Evolutionary conservation across 2,329 filamentous ascomycete species (phyloP).

Genomic region (Magnaporthales sp.): DNA sequence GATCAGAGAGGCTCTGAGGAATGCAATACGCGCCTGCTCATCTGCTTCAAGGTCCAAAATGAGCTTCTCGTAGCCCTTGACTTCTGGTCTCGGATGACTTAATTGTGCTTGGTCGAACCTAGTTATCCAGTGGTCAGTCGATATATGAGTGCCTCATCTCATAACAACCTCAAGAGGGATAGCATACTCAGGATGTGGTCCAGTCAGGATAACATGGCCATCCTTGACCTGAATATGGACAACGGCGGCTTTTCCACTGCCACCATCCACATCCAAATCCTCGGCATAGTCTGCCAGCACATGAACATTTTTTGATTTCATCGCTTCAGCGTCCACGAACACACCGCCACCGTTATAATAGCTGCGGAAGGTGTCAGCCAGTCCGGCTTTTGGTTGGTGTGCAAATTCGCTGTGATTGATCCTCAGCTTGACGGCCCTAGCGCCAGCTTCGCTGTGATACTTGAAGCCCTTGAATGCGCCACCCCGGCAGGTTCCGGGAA

Average conservation of each 20-base stretch:
- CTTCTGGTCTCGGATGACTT: slow-evolving; percentile 48
- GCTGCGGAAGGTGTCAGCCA: slow-evolving; percentile 56
- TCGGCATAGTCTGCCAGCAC: slow-evolving; percentile 75
- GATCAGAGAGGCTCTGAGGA: slow-evolving; percentile 68
- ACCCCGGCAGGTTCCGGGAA: slow-evolving; percentile 76
- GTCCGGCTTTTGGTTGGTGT: slow-evolving; percentile 23
- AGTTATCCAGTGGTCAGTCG: background rate
- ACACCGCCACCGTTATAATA: slow-evolving; percentile 96
- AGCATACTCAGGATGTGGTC: slow-evolving; percentile 79
- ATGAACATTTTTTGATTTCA: slow-evolving; percentile 59
- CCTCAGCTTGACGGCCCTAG: slow-evolving; percentile 59
- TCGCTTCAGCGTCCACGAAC: slow-evolving; percentile 69
- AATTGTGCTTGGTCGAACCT: background rate
- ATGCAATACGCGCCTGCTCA: slow-evolving; percentile 61
- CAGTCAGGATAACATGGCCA: slow-evolving; percentile 71
- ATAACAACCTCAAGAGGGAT: background rate
- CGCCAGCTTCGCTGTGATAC: slow-evolving; percentile 81
- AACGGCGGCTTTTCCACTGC: slow-evolving; percentile 65
- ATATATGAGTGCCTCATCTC: background rate
- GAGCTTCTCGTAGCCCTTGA: slow-evolving; percentile 62
- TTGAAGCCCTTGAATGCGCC: slow-evolving; percentile 83
- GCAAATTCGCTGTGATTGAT: slow-evolving; percentile 54
- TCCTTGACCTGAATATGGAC: slow-evolving; percentile 78
- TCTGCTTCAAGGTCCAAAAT: slow-evolving; percentile 59
- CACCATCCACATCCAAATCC: slow-evolving; percentile 66